Conservation (phyloP, 768 basidiomycete species). For the Lactifluus hygrophoroides region DNA sequence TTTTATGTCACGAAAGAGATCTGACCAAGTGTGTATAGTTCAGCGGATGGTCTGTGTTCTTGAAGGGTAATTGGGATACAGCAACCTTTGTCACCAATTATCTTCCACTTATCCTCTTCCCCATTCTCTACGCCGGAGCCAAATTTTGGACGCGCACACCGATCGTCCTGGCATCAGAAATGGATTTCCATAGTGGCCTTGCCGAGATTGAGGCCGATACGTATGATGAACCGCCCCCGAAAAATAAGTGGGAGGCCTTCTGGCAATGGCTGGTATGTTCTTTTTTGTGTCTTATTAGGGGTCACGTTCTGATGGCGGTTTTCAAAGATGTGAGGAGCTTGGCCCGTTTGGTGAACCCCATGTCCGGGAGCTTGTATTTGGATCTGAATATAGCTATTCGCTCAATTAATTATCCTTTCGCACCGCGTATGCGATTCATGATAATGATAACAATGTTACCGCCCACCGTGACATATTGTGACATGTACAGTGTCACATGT, state of each 20-base stretch:
- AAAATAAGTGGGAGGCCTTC: slow-evolving; percentile 55
- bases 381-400: too few species aligned
- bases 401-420: too few species aligned
- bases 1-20: background rate
- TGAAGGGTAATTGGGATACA: slow-evolving; percentile 42
- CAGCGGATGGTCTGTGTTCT: slow-evolving; percentile 44
- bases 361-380: too few species aligned
- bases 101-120: slow-evolving; percentile 57
- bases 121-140: slow-evolving; percentile 56
- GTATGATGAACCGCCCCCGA: slow-evolving; percentile 63
- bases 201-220: slow-evolving; percentile 27
- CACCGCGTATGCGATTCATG: too few species aligned
- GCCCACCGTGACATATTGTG: too few species aligned
- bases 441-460: too few species aligned
- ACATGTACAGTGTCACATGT: too few species aligned
- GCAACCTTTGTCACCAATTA: slow-evolving; percentile 78
- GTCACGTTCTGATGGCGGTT: background rate
- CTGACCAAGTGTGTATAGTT: slow-evolving; percentile 34
- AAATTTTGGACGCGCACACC: slow-evolving; percentile 45
- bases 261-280: slow-evolving; percentile 65
- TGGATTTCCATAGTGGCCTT: slow-evolving; percentile 72
- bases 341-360: too few species aligned
- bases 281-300: background rate
- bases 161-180: slow-evolving; percentile 46
- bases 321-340: background rate